A percentile compares a stretch with the other conserved stretches of the same genome.
Conservation (phyloP, 352 stramenopile species). For the Pythium periplocum region DNA sequence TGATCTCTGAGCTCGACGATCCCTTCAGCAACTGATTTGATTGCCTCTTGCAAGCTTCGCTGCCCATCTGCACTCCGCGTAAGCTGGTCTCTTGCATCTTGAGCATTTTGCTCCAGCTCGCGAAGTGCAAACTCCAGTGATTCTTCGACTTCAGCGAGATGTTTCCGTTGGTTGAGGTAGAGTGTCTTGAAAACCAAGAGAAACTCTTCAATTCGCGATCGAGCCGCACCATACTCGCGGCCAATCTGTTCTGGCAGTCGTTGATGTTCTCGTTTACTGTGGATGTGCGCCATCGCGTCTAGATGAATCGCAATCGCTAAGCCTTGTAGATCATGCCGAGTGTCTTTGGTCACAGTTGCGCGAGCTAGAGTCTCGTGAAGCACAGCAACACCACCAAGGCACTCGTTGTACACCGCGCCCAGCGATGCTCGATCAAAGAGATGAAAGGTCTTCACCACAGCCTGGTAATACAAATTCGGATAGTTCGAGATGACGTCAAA, state of each 20-base stretch:
- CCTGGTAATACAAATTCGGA: constrained; percentile 42
- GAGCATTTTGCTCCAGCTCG: constrained; percentile 23
- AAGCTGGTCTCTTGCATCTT: constrained; percentile 24
- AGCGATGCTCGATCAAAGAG: constrained; percentile 29
- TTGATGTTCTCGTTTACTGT: not conserved
- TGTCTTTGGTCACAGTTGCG: constrained; percentile 4
- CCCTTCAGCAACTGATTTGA: constrained; percentile 24
- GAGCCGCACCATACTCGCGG: constrained; percentile 15
- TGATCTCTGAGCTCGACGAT: constrained; percentile 20
- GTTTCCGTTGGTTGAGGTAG: constrained; percentile 37
- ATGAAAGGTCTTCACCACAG: constrained; percentile 36
- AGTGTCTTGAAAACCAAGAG: constrained; percentile 34
- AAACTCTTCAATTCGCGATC: constrained; percentile 43
- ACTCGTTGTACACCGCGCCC: constrained; percentile 27
- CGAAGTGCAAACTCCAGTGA: constrained; percentile 13
- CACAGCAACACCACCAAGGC: constrained; percentile 3
- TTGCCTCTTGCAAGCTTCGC: constrained; percentile 26
- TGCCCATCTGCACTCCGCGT: constrained; percentile 32
- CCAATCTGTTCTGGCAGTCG: constrained; percentile 9
- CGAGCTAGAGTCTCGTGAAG: constrained; percentile 10
- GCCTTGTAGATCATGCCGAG: constrained; percentile 8
- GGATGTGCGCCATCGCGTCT: constrained; percentile 8
- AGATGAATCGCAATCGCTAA: constrained; percentile 11
- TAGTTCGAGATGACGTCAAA: constrained; percentile 30
- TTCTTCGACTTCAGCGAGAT: constrained; percentile 16